phyloP scores from a whole-genome alignment of 805 yeast species.

The Saccharomycopsis vini region DNA sequence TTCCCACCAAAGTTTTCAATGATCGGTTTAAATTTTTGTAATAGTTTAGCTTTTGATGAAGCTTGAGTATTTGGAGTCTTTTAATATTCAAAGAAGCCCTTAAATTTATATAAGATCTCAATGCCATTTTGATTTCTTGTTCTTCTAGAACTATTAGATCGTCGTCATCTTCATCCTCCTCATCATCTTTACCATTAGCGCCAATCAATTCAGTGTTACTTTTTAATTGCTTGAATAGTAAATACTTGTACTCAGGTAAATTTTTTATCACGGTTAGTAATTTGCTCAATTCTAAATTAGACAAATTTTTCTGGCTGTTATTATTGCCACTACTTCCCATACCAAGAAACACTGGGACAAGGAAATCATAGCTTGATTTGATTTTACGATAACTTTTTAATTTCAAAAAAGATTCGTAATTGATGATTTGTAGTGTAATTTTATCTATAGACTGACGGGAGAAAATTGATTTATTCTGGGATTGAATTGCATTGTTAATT shows the following conservation, averaged over 20 bases:
- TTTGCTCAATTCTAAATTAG: background rate
- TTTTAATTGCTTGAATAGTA: conserved; percentile 1
- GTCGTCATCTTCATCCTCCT: conserved; percentile 3
- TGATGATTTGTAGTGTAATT: conserved; percentile 4
- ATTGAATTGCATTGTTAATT: too few species aligned
- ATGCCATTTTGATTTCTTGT: background rate
- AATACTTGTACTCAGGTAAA: conserved; percentile 8
- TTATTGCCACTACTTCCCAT: background rate
- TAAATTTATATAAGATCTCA: background rate
- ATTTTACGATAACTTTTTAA: background rate
- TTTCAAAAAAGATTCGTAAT: conserved; percentile 3
- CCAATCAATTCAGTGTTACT: background rate
- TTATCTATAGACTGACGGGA: conserved; percentile 8
- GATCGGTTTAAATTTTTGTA: background rate
- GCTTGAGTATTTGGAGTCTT: background rate
- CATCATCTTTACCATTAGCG: background rate
- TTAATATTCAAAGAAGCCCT: background rate
- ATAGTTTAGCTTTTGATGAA: background rate
- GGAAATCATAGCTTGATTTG: background rate
- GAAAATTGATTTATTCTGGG: conserved; percentile 1
- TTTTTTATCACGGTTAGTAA: background rate
- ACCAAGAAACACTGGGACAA: conserved; percentile 6
- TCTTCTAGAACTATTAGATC: background rate
- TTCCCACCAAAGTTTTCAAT: too few species aligned
- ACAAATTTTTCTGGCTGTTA: background rate